A percentile compares a stretch with the other conserved stretches of the same genome.
Evolutionary conservation across 2,329 filamentous ascomycete genomes (phyloP).

Genomic region (Ceratocystis cacaofunesta): DNA sequence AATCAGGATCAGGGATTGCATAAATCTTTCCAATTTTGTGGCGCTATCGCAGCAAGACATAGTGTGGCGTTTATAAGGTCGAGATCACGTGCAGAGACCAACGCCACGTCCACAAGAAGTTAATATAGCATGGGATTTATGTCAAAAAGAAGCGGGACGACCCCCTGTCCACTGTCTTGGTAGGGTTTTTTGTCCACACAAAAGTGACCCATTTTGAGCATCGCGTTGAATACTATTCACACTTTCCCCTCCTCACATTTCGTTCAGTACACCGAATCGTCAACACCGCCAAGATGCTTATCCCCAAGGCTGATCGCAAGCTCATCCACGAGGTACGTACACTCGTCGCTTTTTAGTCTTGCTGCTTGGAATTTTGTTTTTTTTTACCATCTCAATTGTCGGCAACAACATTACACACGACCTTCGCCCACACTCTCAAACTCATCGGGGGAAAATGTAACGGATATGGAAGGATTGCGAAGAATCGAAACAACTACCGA

Average conservation of each 20-base stretch:
- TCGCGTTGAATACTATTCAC: conserved; percentile 20
- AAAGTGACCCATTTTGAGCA: conserved; percentile 31
- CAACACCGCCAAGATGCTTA: conserved; percentile 62
- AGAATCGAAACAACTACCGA: not conserved
- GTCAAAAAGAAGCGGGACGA: conserved; percentile 8
- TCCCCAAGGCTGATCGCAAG: conserved; percentile 99
- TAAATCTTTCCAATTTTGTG: too few relatives aligned
- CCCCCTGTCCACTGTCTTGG: conserved; percentile 20
- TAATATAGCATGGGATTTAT: conserved; percentile 10
- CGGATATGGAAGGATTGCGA: conserved; percentile 10
- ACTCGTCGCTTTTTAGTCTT: conserved; percentile 14
- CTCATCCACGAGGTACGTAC: conserved; percentile 74
- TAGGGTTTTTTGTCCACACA: conserved; percentile 34
- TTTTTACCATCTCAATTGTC: not conserved
- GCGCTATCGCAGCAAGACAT: too few relatives aligned
- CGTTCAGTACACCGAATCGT: conserved; percentile 18
- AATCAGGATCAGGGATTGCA: too few relatives aligned
- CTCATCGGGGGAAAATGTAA: not conserved
- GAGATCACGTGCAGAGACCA: conserved; percentile 9
- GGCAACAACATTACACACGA: not conserved
- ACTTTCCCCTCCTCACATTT: conserved; percentile 18
- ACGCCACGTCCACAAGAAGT: conserved; percentile 17
- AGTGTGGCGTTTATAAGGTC: not conserved
- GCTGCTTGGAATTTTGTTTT: conserved; percentile 1
- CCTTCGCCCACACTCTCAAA: too few relatives aligned